Evolutionary conservation across 768 basidiomycete species (phyloP), one percentile per base, ranked within the genome.

Genomic region (Dentipellis fragilis): DNA sequence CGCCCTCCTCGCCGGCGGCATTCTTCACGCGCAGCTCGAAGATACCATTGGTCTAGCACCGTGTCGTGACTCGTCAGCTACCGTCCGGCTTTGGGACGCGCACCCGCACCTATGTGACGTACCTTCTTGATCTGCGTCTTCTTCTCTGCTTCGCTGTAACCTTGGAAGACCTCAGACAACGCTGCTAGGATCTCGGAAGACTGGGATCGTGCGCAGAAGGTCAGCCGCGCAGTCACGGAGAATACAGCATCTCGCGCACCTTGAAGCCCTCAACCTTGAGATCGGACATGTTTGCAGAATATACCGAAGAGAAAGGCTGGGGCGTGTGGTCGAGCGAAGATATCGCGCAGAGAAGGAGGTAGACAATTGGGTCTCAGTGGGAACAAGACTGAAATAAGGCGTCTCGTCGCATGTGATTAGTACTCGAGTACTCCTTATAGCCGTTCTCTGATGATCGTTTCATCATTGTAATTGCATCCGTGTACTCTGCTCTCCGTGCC

Each of bases 1-100:
- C 77, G 17, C 74, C 87, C 58, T 82, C 82, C 69, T 87, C 75
- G 57, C 85, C 86, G 14, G 78, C 74, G 29, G 70, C 76, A 65
- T 93, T 91, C 68, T 83, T 81, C 62, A 95, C 79, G 52, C 82
- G 80, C 42, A 96, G 74, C 69, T 93, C 86, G 67, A 96, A 93
- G 65, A 94, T 81, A 58, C 89, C 92, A 63, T 89, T 91, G 51
- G 85, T 87, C 92, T 50, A 49, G 35, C 19, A 37, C 29, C 37
- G 10, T 17, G 22, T 11, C 22, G 19, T 4, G 7, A 17, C n/a
- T 49, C 14, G n/a, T 19, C 10, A 42, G 10, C 34, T 14, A 5
- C 6, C 11, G 34, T 16, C n/a, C 1, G 11, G 1, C 9, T 1
- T 2, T 16, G 35, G 11, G 11, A 10, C 21, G 48, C 19, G 36